Conservation (phyloP, 208 protist genomes). For the Wallacemonas sp. region DNA sequence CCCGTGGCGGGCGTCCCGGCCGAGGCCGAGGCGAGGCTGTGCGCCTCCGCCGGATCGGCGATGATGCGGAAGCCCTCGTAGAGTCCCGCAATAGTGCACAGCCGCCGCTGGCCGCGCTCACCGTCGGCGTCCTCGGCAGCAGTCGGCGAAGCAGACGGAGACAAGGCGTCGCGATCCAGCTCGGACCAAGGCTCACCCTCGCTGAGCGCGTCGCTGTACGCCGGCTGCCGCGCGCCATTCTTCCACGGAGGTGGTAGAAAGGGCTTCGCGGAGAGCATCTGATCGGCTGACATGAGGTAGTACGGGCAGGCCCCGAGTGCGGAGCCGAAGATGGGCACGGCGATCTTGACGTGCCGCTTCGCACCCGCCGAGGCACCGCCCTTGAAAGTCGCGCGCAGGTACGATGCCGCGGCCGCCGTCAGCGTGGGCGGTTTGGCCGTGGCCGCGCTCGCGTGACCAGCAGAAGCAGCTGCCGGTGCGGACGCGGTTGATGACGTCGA, state of each 20-base stretch:
- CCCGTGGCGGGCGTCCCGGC: not conserved
- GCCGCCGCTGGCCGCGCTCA: not conserved
- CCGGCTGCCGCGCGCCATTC: conserved; percentile 11
- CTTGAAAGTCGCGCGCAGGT: conserved; percentile 10
- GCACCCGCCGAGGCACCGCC: not conserved
- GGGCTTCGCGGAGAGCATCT: conserved; percentile 47
- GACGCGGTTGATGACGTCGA: not conserved
- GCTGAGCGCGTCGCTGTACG: conserved; percentile 15
- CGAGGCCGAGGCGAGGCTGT: too few species aligned
- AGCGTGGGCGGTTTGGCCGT: conserved; percentile 16
- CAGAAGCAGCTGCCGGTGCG: not conserved
- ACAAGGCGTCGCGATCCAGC: not conserved
- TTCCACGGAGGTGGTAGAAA: conserved; percentile 34
- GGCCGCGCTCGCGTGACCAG: conserved; percentile 8
- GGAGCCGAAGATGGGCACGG: conserved; percentile 58
- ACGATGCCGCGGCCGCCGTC: conserved; percentile 20
- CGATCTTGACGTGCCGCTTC: conserved; percentile 34
- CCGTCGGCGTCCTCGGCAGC: not conserved
- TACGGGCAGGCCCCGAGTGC: conserved; percentile 47
- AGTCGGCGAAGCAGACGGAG: not conserved
- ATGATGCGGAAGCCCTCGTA: conserved; percentile 27
- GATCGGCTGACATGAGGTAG: conserved; percentile 49
- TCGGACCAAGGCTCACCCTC: conserved; percentile 13
- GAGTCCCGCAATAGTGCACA: conserved; percentile 28
- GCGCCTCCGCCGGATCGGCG: not conserved